Evolutionary conservation across 768 basidiomycete genomes (phyloP).

Genomic region (Podaxis sp.): DNA sequence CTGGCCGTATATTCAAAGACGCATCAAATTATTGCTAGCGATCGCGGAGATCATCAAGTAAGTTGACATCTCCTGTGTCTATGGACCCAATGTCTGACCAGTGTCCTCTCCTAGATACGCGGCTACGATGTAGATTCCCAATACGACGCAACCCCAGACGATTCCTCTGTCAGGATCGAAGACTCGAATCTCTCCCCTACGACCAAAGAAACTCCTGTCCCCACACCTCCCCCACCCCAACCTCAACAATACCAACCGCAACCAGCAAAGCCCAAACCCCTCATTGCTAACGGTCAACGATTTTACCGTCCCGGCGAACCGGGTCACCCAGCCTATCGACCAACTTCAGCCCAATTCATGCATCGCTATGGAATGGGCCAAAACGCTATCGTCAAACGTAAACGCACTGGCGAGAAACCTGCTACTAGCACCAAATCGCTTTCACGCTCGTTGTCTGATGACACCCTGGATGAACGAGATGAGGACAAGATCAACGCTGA

Average conservation of each 20-base stretch:
- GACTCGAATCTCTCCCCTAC: background rate
- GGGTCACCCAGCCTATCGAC: slow-evolving; percentile 1
- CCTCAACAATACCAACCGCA: background rate
- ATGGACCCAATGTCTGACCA: too few relatives aligned
- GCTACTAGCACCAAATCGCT: background rate
- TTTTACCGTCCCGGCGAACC: background rate
- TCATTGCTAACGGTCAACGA: background rate
- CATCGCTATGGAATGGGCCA: slow-evolving; percentile 1
- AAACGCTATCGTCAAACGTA: background rate
- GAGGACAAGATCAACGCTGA: background rate
- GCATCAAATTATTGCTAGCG: background rate
- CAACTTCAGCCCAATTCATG: background rate
- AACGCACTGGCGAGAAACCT: too few relatives aligned
- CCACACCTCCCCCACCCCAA: background rate
- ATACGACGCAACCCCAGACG: too few relatives aligned
- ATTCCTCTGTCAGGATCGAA: too few relatives aligned
- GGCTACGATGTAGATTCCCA: too few relatives aligned
- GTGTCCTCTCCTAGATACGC: too few relatives aligned
- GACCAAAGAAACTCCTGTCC: background rate
- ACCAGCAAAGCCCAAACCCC: background rate
- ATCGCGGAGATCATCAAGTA: too few relatives aligned
- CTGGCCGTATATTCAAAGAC: background rate
- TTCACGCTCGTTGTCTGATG: background rate
- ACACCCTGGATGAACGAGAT: background rate
- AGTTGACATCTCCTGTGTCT: too few relatives aligned